These are phyloP conservation scores for Drechmeria coniospora DNA, from an alignment of 2,329 filamentous ascomycete species.

Conservation along the genomic window DNA sequence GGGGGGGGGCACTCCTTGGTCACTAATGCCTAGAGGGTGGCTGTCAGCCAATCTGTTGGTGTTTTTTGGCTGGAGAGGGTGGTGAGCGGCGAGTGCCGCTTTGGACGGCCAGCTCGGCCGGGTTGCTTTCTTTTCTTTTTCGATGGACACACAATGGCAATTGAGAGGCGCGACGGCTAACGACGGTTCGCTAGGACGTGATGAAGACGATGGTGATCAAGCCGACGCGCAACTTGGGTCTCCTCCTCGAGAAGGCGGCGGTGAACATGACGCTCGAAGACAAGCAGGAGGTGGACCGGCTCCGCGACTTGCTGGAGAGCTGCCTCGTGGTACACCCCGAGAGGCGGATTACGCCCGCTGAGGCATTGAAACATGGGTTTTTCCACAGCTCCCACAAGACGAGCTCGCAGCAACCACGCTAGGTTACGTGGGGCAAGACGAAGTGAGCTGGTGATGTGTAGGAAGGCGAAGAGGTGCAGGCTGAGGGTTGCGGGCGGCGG, in stretches of 20 bases:
- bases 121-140: too few relatives aligned
- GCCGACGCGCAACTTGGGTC: conserved; percentile 67
- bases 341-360: conserved; percentile 72
- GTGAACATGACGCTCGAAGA: conserved; percentile 61
- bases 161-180: too few relatives aligned
- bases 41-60: too few relatives aligned
- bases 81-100: too few relatives aligned
- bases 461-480: too few relatives aligned
- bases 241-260: conserved; percentile 59
- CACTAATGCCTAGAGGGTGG: too few relatives aligned
- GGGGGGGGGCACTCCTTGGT: too few relatives aligned
- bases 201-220: conserved; percentile 55
- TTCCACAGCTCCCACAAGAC: conserved; percentile 39
- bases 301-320: conserved; percentile 76
- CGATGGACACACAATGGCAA: too few relatives aligned
- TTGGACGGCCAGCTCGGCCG: too few relatives aligned
- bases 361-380: conserved; percentile 83
- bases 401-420: background rate
- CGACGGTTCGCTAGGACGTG: too few relatives aligned
- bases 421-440: background rate
- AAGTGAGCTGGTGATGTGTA: conserved; percentile 1
- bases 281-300: conserved; percentile 62
- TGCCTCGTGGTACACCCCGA: conserved; percentile 85
- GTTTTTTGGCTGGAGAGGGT: too few relatives aligned
- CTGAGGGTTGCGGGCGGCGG: too few relatives aligned